Evolutionary conservation across 2,329 filamentous ascomycete species (phyloP), one percentile per base, ranked within the genome.

Genomic region (Colletotrichum tropicicola): DNA sequence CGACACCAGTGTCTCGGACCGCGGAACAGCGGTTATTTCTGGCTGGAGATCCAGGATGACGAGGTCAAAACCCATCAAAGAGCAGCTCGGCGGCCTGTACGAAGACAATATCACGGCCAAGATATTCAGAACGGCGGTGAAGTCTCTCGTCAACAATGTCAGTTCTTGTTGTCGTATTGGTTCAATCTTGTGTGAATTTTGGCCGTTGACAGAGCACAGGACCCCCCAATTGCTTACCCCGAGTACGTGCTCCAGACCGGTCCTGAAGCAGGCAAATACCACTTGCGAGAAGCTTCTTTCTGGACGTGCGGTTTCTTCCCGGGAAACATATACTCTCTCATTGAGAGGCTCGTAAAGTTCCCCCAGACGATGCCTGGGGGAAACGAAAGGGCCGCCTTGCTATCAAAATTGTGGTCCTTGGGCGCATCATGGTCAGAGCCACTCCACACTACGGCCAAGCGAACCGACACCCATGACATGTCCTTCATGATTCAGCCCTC

Each of bases 391-490:
- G 59, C 67, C 6, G 39, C 52, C 3, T n/a, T 73, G 17, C 67
- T 69, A 8, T 53, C 69, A 5, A 66, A 70, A 6, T 71, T 80
- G 1, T 65, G 70, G 13, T 45, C 52, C 0, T 66, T 77, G 1
- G 74, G 74, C 2, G 59, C 59, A 4, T 47, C 68, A 1, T 81
- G 79, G 79, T 71, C 75, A 3, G 74, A 72, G 3, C 78, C 78
- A 0, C 68, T 82, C 0, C 77, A 78, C 66, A 21, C 59, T 30
- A 74, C 75, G 66, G 73, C 75, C 17, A 70, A 66, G 65, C 78
- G 80, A 5, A 84, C 77, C 4, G 82, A 85, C 57, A 87, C 84
- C 0, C 85, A 87, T 58, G 84, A 87, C 51, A 79, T 87, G 74
- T 82, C 81, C 0, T 87, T 87, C 67, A 85, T 87, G 68, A 81